Percentiles rank a stretch among this genome's conserved stretches.
Evolutionary conservation across 306 rosid species (phyloP).

Genomic region (Carpinus viminea): DNA sequence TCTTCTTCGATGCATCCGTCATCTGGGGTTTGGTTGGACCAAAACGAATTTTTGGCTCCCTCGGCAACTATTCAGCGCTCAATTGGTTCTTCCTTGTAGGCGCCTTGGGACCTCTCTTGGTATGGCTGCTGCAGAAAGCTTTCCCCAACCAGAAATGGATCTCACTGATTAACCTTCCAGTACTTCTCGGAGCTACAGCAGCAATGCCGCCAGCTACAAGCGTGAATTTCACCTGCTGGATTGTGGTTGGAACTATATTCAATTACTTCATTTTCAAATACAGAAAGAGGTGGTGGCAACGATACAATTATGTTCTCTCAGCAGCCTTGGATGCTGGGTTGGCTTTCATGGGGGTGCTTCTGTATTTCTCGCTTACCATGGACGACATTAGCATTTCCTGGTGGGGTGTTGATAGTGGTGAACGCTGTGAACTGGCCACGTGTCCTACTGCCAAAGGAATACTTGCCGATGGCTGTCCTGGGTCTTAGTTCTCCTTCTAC

Average conservation of each 20-base stretch:
- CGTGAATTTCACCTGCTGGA: constrained; percentile 77
- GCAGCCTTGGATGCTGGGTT: constrained; percentile 84
- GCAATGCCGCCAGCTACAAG: constrained; percentile 79
- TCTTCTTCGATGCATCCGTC: constrained; percentile 81
- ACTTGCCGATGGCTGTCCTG: constrained; percentile 48
- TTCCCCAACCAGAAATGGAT: constrained; percentile 79
- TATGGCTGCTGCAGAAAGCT: constrained; percentile 66
- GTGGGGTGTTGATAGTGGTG: constrained; percentile 60
- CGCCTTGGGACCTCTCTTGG: constrained; percentile 63
- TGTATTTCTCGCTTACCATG: constrained; percentile 40
- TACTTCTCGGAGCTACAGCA: constrained; percentile 78
- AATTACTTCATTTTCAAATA: constrained; percentile 79
- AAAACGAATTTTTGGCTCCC: constrained; percentile 54
- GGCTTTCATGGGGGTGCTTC: constrained; percentile 59
- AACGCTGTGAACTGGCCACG: constrained; percentile 49
- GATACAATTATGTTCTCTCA: constrained; percentile 78
- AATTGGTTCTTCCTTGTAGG: constrained; percentile 90
- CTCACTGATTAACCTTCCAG: constrained; percentile 75
- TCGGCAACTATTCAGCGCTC: constrained; percentile 66
- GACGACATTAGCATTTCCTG: constrained; percentile 25
- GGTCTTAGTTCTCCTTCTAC: constrained; percentile 21
- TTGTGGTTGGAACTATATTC: constrained; percentile 63
- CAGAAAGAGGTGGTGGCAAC: constrained; percentile 85
- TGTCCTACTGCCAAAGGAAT: constrained; percentile 74
- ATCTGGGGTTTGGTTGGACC: constrained; percentile 93